Evolutionary conservation across 2,329 filamentous ascomycete genomes (phyloP).

Genomic region (Arthroderma sp.): DNA sequence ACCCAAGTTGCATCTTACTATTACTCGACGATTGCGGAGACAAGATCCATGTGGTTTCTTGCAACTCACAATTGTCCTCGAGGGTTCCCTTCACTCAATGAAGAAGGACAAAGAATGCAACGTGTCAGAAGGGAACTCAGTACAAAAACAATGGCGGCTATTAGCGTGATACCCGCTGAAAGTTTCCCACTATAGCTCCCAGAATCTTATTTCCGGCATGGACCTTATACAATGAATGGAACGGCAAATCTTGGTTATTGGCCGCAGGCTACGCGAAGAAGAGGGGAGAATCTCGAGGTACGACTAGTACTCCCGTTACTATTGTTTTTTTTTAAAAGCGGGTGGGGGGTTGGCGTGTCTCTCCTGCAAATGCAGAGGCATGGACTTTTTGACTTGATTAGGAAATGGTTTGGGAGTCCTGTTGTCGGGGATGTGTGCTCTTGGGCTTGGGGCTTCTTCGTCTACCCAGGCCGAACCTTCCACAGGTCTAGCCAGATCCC

Average conservation of each 20-base stretch:
- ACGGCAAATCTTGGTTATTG: not conserved
- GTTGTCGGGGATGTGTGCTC: conserved; percentile 4
- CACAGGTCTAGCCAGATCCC: not conserved
- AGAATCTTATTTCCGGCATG: not conserved
- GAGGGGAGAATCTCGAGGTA: not conserved
- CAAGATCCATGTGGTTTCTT: not conserved
- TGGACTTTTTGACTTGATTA: conserved; percentile 26
- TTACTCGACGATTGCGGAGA: not conserved
- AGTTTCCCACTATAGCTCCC: conserved; percentile 1
- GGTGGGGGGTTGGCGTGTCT: not conserved
- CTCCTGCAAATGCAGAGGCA: conserved; percentile 5
- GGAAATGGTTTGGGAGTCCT: conserved; percentile 14
- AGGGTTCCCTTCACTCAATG: not conserved
- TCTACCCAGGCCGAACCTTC: not conserved
- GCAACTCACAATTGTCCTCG: not conserved
- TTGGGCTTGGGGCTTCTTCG: not conserved
- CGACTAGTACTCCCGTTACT: not conserved
- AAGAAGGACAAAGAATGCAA: not conserved
- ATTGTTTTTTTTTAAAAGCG: not conserved
- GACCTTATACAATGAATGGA: not conserved
- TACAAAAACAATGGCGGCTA: not conserved
- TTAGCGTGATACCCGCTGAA: not conserved
- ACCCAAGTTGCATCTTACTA: not conserved
- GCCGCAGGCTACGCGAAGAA: not conserved
- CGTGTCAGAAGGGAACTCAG: not conserved